These are phyloP conservation scores for Coprinopsis sp. DNA, from an alignment of 768 basidiomycete species.

Conservation along the genomic window DNA sequence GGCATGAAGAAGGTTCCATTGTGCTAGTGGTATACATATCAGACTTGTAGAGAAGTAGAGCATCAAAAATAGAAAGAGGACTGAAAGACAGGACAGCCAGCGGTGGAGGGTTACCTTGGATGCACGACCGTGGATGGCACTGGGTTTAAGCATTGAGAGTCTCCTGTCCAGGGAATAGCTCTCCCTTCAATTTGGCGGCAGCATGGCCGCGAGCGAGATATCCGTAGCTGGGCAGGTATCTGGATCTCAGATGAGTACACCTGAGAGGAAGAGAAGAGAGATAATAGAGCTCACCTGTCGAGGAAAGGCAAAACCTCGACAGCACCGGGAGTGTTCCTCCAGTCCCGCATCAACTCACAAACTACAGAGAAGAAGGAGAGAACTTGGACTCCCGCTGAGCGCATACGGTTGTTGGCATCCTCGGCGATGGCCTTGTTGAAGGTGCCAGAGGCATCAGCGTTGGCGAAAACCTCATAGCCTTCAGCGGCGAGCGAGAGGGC, in stretches of 20 bases:
- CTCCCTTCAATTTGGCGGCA: background rate
- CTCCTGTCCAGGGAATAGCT: too few species aligned
- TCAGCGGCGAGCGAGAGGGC: conserved; percentile 41
- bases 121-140: too few species aligned
- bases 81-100: too few species aligned
- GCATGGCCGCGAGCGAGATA: background rate
- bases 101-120: too few species aligned
- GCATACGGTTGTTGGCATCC: conserved; percentile 46
- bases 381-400: conserved; percentile 41
- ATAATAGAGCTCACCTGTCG: conserved; percentile 32
- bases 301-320: conserved; percentile 39
- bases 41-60: too few species aligned
- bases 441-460: conserved; percentile 43
- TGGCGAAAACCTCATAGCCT: conserved; percentile 45
- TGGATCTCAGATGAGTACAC: background rate
- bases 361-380: conserved; percentile 40
- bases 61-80: too few species aligned
- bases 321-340: conserved; percentile 43
- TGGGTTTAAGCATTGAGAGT: too few species aligned
- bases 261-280: background rate
- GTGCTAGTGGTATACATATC: too few species aligned
- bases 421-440: conserved; percentile 35
- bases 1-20: too few species aligned
- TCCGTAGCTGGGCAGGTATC: background rate
- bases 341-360: conserved; percentile 47